Percentiles rank a stretch among this genome's conserved stretches.
phyloP scores from a whole-genome alignment of 257 asterid species.

The Linaria vulgaris region DNA sequence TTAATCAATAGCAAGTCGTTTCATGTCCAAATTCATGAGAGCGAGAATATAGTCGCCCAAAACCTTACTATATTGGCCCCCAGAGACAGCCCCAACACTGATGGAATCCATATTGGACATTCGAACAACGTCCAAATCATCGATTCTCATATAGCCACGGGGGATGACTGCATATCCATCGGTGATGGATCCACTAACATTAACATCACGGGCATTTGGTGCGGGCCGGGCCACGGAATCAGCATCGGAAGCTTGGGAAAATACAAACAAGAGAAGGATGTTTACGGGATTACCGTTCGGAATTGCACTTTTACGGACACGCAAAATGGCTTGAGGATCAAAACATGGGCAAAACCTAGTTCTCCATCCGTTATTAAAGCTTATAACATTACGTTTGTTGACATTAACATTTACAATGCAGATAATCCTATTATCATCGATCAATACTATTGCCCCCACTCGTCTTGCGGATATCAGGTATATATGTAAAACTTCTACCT shows the following conservation, averaged over 20 bases:
- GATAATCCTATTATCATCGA: constrained; percentile 55
- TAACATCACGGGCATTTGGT: constrained; percentile 23
- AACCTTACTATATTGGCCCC: constrained; percentile 43
- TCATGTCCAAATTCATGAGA: constrained; percentile 39
- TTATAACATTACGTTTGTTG: constrained; percentile 30
- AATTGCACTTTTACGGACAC: constrained; percentile 35
- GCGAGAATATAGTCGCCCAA: constrained; percentile 25
- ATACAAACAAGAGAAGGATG: constrained; percentile 20
- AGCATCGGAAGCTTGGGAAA: constrained; percentile 61
- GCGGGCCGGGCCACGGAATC: constrained; percentile 76
- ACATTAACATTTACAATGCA: constrained; percentile 31
- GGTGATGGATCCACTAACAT: constrained; percentile 40
- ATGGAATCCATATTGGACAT: constrained; percentile 52
- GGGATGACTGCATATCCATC: constrained; percentile 62
- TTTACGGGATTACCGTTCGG: constrained; percentile 28
- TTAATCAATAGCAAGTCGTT: constrained; percentile 54
- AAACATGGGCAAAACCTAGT: constrained; percentile 52
- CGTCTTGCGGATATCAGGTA: constrained; percentile 1
- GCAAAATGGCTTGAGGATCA: constrained; percentile 54
- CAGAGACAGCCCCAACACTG: constrained; percentile 59
- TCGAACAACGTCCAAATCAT: constrained; percentile 32
- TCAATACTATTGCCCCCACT: constrained; percentile 50
- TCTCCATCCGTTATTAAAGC: constrained; percentile 9
- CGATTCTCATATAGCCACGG: constrained; percentile 35
- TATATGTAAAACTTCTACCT: too few relatives aligned